phyloP scores from a whole-genome alignment of 768 basidiomycete genomes.

The Hydnum rufescens region DNA sequence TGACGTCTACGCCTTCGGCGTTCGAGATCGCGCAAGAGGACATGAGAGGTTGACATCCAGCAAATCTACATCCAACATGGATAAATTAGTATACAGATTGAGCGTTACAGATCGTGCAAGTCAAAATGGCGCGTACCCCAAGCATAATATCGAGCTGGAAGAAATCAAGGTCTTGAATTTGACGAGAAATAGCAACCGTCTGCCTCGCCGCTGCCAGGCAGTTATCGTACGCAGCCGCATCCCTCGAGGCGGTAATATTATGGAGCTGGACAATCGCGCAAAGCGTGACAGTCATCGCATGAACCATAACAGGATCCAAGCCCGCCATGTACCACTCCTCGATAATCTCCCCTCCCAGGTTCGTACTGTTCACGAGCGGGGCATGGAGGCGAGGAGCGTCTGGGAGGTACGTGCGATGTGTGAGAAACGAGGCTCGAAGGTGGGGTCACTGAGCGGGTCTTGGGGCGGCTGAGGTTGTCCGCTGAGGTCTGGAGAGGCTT shows the following conservation, averaged over 20 bases:
- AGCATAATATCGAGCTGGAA: not conserved
- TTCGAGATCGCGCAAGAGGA: not conserved
- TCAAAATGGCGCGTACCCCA: not conserved
- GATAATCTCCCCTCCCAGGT: not conserved
- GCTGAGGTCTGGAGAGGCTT: not conserved
- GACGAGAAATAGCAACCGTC: not conserved
- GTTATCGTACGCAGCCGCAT: not conserved
- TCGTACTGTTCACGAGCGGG: not conserved
- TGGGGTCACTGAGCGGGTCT: not conserved
- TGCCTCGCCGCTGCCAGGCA: not conserved
- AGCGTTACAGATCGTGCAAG: too few species aligned
- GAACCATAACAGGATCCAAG: not conserved
- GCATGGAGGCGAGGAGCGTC: not conserved
- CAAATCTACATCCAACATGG: not conserved
- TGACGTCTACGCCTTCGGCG: not conserved
- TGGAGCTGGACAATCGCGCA: not conserved
- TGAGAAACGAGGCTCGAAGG: not conserved
- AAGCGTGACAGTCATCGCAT: not conserved
- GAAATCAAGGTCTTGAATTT: not conserved
- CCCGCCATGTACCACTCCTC: not conserved
- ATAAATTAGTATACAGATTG: too few species aligned
- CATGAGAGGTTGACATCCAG: not conserved
- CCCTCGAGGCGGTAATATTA: not conserved
- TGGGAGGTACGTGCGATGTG: not conserved
- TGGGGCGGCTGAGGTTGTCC: not conserved